These are phyloP conservation scores for Thelephora aurantiotincta DNA, from an alignment of 768 basidiomycete genomes.

Conservation along the genomic window DNA sequence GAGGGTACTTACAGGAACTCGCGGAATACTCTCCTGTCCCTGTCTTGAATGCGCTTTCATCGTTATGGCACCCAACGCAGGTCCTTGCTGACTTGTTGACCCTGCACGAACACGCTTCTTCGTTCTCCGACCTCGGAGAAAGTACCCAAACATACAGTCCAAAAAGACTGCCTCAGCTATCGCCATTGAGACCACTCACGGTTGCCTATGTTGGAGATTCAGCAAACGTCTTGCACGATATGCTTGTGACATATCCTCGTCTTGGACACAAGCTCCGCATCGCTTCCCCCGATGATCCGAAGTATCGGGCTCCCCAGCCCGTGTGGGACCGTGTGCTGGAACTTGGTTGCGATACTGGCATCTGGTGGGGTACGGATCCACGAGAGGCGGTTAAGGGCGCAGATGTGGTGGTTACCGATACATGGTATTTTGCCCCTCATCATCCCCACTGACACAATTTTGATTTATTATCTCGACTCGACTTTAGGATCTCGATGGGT, in stretches of 20 bases:
- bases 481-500: conserved; percentile 91
- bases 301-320: conserved; percentile 50
- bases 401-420: conserved; percentile 94
- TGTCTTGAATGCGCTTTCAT: conserved; percentile 91
- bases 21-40: conserved; percentile 86
- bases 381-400: conserved; percentile 79
- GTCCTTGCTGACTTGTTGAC: conserved; percentile 88
- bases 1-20: conserved; percentile 47
- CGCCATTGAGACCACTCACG: conserved; percentile 63
- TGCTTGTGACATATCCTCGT: conserved; percentile 90
- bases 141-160: neutral
- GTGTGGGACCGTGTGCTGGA: conserved; percentile 78
- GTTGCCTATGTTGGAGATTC: conserved; percentile 91
- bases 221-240: conserved; percentile 92
- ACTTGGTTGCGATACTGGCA: conserved; percentile 56
- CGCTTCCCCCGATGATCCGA: conserved; percentile 52
- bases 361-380: conserved; percentile 68
- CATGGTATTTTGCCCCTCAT: conserved; percentile 45
- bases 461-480: neutral
- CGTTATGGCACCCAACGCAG: conserved; percentile 94
- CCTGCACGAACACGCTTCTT: conserved; percentile 58
- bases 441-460: neutral
- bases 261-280: conserved; percentile 79
- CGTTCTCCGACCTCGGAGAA: conserved; percentile 25
- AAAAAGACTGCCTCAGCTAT: conserved; percentile 18